Conservation (phyloP, 345 rosid species). For the Salix exigua region DNA sequence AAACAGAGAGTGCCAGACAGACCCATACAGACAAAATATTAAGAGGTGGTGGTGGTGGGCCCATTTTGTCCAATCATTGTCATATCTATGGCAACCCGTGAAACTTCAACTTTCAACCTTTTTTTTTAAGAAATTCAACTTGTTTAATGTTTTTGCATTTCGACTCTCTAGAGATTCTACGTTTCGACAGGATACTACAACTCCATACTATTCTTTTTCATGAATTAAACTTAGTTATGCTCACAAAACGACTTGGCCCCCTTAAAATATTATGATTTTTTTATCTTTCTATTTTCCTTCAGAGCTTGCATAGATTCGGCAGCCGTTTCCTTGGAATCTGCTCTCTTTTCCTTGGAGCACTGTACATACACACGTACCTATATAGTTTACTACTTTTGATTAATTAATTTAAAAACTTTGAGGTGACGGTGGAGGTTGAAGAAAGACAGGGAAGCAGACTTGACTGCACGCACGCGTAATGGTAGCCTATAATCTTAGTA, state of each 20-base stretch:
- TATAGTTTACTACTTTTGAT: background rate
- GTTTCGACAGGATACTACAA: background rate
- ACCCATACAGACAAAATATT: background rate
- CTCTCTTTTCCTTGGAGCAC: background rate
- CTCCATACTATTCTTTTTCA: background rate
- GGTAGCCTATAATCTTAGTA: too few relatives aligned
- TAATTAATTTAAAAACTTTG: background rate
- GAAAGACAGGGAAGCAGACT: background rate
- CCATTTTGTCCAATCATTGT: background rate
- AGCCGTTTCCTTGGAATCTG: background rate
- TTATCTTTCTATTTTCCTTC: background rate
- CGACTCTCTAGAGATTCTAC: background rate
- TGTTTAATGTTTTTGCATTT: background rate
- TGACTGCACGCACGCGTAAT: background rate
- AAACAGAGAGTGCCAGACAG: background rate
- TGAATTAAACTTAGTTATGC: background rate
- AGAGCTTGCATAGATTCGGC: too few relatives aligned
- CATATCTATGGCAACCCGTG: slow-evolving; percentile 6
- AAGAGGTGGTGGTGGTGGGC: background rate
- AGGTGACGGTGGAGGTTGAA: background rate
- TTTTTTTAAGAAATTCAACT: too few relatives aligned
- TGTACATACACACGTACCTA: background rate
- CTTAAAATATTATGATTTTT: background rate
- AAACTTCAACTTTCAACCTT: background rate
- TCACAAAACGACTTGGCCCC: background rate